Conservation (phyloP, 2,329 filamentous ascomycete species). For the Paraphaeosphaeria minitans region DNA sequence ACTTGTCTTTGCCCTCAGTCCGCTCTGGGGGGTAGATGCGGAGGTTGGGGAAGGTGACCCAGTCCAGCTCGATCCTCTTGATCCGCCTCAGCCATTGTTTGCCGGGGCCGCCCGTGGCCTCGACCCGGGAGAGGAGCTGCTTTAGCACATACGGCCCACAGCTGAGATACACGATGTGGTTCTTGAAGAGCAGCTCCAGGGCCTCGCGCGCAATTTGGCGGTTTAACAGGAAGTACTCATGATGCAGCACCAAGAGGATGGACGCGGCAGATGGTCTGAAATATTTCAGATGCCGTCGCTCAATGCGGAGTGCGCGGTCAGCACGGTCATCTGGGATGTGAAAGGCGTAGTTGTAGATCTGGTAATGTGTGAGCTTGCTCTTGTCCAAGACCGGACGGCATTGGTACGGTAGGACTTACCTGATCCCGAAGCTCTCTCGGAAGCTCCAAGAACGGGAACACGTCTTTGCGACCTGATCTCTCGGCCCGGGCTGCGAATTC, state of each 20-base stretch:
- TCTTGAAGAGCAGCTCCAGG: slow-evolving; percentile 41
- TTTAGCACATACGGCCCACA: slow-evolving; percentile 45
- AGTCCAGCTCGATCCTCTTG: slow-evolving; percentile 40
- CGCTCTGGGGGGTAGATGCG: slow-evolving; percentile 37
- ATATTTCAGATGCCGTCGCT: slow-evolving; percentile 41
- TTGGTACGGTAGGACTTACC: slow-evolving; percentile 22
- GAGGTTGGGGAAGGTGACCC: slow-evolving; percentile 44
- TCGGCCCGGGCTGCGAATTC: not conserved
- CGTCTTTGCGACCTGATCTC: not conserved
- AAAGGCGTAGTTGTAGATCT: slow-evolving; percentile 42
- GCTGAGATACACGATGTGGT: slow-evolving; percentile 40
- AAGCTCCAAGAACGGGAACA: slow-evolving; percentile 39
- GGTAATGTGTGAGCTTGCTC: slow-evolving; percentile 7
- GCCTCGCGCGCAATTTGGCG: slow-evolving; percentile 43
- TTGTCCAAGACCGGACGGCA: not conserved
- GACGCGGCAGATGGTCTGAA: slow-evolving; percentile 38
- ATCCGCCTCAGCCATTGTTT: slow-evolving; percentile 39
- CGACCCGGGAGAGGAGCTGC: slow-evolving; percentile 33
- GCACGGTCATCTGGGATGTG: slow-evolving; percentile 30
- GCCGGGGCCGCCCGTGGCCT: slow-evolving; percentile 28
- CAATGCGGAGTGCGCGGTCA: slow-evolving; percentile 37
- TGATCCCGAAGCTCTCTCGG: slow-evolving; percentile 47
- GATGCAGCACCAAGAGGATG: slow-evolving; percentile 41
- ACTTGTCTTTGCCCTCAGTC: slow-evolving; percentile 28
- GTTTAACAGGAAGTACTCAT: slow-evolving; percentile 42